A percentile compares a stretch with the other conserved stretches of the same genome.
Conservation (phyloP, 192 early-diverging fungal species). For the Gryganskiella cystojenkinii region DNA sequence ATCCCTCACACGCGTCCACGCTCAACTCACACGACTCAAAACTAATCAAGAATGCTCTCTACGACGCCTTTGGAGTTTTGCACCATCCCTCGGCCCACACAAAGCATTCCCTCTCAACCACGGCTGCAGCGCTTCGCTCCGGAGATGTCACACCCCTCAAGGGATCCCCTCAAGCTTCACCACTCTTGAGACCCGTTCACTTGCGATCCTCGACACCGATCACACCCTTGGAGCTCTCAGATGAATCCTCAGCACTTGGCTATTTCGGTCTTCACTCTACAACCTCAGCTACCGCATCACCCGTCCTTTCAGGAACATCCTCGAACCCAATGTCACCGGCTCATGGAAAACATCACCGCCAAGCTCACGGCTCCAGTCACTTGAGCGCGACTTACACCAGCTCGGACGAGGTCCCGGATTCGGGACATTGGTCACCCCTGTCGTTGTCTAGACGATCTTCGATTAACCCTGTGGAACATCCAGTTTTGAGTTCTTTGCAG, state of each 20-base stretch:
- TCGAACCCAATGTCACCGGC: neutral
- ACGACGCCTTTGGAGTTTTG: conserved; percentile 52
- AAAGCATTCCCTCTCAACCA: conserved; percentile 24
- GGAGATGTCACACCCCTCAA: conserved; percentile 43
- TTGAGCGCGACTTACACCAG: conserved; percentile 22
- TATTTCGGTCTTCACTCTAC: conserved; percentile 39
- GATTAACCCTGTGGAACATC: conserved; percentile 28
- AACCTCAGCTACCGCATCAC: conserved; percentile 5
- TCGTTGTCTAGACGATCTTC: conserved; percentile 22
- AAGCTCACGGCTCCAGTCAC: conserved; percentile 27
- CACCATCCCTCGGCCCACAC: conserved; percentile 47
- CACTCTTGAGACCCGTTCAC: conserved; percentile 25
- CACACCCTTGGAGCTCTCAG: conserved; percentile 45
- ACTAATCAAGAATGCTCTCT: conserved; percentile 32
- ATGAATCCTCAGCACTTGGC: conserved; percentile 13
- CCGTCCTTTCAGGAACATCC: neutral
- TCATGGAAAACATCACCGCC: conserved; percentile 10
- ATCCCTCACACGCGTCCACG: neutral
- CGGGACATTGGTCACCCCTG: conserved; percentile 8
- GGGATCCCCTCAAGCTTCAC: conserved; percentile 42
- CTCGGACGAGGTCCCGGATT: neutral
- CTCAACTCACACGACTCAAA: conserved; percentile 32
- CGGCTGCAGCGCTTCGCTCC: conserved; percentile 24
- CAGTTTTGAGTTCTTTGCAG: conserved; percentile 27
- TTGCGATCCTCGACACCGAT: conserved; percentile 38